Base-by-base conservation (phyloP, 768 basidiomycete genomes). In the Coprinopsis cinerea region DNA sequence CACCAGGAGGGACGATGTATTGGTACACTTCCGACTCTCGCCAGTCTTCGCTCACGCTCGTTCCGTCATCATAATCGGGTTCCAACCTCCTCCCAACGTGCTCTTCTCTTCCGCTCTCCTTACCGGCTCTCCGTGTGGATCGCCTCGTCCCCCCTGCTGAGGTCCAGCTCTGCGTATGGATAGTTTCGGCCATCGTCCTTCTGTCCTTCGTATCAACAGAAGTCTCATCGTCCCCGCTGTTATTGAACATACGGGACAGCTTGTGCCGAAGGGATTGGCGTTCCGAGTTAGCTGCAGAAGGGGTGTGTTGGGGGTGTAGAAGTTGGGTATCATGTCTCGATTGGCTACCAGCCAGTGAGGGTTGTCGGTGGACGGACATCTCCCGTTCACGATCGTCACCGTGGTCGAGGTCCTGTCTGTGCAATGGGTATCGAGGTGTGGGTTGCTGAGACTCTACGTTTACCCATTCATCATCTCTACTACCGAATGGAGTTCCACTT, bases 1-100 rank as follows among this genome's bases (percentile, higher is more conserved):
- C 67, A 18, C 82, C 84, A 15, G 71, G 73, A 30, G 85, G 85
- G 43, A 86, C 74, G 55, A 87, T 77, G 55, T 86, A 87, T 59
- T 67, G 70, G 55, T 62, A 78, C 32, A 66, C 56, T 37, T 67
- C 64, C 1, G 61, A 61, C 18, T 70, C 68, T 9, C 58, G 58
- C 20, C 51, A 54, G 9, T 62, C 64, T n/a, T 59, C 57, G 44
- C 51, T 49, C 24, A 22, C 20, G 24, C 50, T 52, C n/a, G 45
- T 50, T 23, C 52, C 48, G 48, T 53, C n/a, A n/a, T 24, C 23
- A 26, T 27, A 15, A 23, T 17, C n/a, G 30, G 1, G 14, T 15
- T 11, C 14, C 13, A 20, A 20, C 9, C 2, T 10, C 20, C 15
- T n/a, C 9, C 22, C 22, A 22, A 23, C 36, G 14, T 27, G 22